Evolutionary conservation across 2,329 filamentous ascomycete genomes (phyloP).

Genomic region (Ceratocystis cacaofunesta): DNA sequence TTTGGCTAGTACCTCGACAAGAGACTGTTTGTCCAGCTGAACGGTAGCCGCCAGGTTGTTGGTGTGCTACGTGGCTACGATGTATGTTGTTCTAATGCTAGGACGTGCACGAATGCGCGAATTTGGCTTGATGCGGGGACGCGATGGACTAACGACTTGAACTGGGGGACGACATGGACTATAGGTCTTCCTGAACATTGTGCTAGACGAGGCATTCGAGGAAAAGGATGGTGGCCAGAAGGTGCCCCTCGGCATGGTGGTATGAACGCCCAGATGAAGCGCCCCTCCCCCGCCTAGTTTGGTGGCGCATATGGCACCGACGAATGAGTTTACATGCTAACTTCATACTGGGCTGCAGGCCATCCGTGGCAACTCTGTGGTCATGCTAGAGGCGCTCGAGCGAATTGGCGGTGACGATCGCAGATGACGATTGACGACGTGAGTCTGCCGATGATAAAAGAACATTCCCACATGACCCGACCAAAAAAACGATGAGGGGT

Average conservation of each 20-base stretch:
- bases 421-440: constrained; percentile 24
- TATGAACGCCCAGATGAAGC: constrained; percentile 32
- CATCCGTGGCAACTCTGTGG: constrained; percentile 93
- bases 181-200: constrained; percentile 95
- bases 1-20: constrained; percentile 88
- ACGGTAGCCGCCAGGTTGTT: constrained; percentile 94
- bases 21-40: constrained; percentile 91
- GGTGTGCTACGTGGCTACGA: constrained; percentile 91
- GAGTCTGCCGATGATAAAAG: constrained; percentile 3
- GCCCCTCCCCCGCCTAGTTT: background rate
- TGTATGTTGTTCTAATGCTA: constrained; percentile 40
- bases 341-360: constrained; percentile 37
- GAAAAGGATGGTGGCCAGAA: constrained; percentile 89
- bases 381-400: constrained; percentile 82
- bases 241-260: constrained; percentile 80
- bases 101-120: background rate
- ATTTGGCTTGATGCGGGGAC: background rate
- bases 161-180: too few relatives aligned
- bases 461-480: constrained; percentile 1
- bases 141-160: background rate
- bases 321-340: constrained; percentile 20
- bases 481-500: background rate
- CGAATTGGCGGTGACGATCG: constrained; percentile 50
- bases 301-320: background rate
- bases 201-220: constrained; percentile 90